These are phyloP conservation scores for Stenogyne calaminthoides DNA, from an alignment of 305 asterid species.

Conservation along the genomic window DNA sequence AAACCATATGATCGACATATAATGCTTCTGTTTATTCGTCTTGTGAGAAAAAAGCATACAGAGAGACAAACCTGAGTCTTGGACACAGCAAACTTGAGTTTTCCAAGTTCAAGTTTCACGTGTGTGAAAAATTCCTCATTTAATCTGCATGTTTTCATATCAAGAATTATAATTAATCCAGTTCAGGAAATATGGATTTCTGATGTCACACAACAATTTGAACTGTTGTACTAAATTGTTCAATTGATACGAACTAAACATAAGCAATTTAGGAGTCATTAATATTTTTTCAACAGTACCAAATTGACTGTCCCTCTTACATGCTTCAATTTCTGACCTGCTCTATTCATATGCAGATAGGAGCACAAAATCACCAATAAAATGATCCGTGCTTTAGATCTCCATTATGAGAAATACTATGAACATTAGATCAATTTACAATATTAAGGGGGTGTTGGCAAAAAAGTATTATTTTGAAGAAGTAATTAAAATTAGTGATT, in stretches of 20 bases:
- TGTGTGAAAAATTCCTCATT: conserved; percentile 72
- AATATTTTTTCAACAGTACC: neutral
- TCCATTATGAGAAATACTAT: neutral
- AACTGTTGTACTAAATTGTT: neutral
- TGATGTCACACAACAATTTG: neutral
- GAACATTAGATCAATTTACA: neutral
- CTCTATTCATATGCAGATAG: neutral
- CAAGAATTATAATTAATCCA: neutral
- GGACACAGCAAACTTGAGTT: conserved; percentile 76
- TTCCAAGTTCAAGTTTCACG: conserved; percentile 71
- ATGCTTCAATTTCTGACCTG: neutral
- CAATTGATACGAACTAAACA: neutral
- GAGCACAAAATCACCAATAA: neutral
- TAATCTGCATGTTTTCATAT: conserved; percentile 52
- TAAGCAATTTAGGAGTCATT: neutral
- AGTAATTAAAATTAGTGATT: too few relatives aligned
- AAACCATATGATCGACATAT: conserved; percentile 6
- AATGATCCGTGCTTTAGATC: neutral
- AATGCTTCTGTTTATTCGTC: conserved; percentile 21
- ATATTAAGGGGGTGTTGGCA: too few relatives aligned
- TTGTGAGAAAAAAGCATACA: neutral
- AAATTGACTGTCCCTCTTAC: neutral
- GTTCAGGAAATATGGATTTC: conserved; percentile 2
- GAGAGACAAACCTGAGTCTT: conserved; percentile 68
- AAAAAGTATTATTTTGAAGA: too few relatives aligned